Percentiles rank a stretch among this genome's conserved stretches.
Conservation (phyloP, 2,329 filamentous ascomycete species). For the Beauveria sp. region DNA sequence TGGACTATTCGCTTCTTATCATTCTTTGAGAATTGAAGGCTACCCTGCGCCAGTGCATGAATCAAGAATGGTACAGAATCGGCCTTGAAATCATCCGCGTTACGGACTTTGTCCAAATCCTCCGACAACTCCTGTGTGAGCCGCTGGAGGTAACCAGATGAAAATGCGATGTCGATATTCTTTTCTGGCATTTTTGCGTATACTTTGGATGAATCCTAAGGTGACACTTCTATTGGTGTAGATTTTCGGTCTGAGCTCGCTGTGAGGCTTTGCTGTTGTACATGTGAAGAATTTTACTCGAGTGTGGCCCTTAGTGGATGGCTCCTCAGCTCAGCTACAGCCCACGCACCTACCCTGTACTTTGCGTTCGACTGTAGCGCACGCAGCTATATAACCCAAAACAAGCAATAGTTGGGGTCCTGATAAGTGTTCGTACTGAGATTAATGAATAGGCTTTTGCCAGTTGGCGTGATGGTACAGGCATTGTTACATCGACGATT, state of each 20-base stretch:
- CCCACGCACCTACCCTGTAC: too few species aligned
- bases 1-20: slow-evolving; percentile 27
- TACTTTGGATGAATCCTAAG: background rate
- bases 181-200: slow-evolving; percentile 12
- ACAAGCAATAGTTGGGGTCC: too few species aligned
- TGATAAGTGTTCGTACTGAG: too few species aligned
- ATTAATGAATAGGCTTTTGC: too few species aligned
- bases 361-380: too few species aligned
- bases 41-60: slow-evolving; percentile 60
- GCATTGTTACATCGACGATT: too few species aligned
- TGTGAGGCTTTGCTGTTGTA: background rate
- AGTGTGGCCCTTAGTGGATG: background rate
- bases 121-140: slow-evolving; percentile 64
- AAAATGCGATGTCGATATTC: slow-evolving; percentile 38
- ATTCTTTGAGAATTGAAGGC: slow-evolving; percentile 45
- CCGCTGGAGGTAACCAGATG: slow-evolving; percentile 61
- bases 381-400: too few species aligned
- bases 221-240: background rate
- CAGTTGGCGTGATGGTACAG: too few species aligned
- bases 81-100: slow-evolving; percentile 61
- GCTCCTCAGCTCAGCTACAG: too few species aligned
- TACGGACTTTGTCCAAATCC: slow-evolving; percentile 63
- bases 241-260: background rate
- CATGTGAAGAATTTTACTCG: background rate
- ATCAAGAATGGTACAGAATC: slow-evolving; percentile 59